phyloP scores from a whole-genome alignment of 1,284 basidiomycete genomes.

The Sporisorium sorghi region DNA sequence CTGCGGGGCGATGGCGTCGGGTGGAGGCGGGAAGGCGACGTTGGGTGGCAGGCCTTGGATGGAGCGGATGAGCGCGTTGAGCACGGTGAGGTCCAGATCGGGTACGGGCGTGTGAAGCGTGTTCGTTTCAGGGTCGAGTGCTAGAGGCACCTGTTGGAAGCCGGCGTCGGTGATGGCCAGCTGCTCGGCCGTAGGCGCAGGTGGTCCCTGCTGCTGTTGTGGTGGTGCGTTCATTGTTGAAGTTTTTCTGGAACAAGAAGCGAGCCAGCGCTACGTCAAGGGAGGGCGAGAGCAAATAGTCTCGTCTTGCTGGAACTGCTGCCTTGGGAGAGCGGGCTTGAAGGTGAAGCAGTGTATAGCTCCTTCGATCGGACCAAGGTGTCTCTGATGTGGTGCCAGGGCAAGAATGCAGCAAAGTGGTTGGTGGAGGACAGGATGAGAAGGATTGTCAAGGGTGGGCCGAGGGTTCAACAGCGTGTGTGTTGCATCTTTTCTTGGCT shows the following conservation, averaged over 20 bases:
- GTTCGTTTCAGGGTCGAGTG: conserved; percentile 42
- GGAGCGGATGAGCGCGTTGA: conserved; percentile 67
- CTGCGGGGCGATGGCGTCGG: conserved; percentile 65
- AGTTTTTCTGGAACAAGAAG: background rate
- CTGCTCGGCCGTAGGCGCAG: conserved; percentile 60
- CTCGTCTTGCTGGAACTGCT: background rate
- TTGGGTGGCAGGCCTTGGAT: conserved; percentile 59
- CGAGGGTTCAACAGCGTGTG: conserved; percentile 5
- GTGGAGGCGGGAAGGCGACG: conserved; percentile 66
- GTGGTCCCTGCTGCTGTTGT: conserved; percentile 51
- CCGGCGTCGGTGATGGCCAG: conserved; percentile 59
- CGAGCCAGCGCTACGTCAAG: conserved; percentile 8
- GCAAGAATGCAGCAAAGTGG: background rate
- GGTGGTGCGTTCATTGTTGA: conserved; percentile 39
- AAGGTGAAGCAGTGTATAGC: background rate
- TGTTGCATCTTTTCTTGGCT: background rate
- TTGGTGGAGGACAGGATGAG: background rate
- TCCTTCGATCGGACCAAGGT: background rate
- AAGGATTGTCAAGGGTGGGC: background rate
- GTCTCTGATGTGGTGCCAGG: background rate
- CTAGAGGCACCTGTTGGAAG: conserved; percentile 56
- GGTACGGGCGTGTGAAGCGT: conserved; percentile 47
- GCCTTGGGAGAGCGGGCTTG: background rate
- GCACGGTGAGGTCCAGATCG: conserved; percentile 59
- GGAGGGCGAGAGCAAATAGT: background rate